Conservation (phyloP, 768 basidiomycete species). For the Crucibulum laeve region DNA sequence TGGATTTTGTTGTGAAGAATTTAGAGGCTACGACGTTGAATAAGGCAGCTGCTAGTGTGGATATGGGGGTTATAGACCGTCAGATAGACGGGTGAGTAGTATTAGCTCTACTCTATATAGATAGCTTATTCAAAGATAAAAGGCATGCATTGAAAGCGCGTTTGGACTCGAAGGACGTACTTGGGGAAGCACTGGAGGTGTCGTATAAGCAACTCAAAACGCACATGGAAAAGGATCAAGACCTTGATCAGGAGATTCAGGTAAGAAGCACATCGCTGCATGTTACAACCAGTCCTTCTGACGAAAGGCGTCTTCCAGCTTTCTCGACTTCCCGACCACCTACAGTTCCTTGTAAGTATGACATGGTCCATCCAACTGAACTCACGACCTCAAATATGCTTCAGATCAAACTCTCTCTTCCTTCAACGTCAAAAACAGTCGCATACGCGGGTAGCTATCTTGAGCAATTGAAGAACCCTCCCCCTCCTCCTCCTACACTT, state of each 20-base stretch:
- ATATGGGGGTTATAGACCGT: slow-evolving; percentile 50
- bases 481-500: slow-evolving; percentile 32
- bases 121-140: neutral
- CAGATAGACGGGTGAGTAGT: slow-evolving; percentile 53
- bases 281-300: neutral
- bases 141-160: slow-evolving; percentile 68
- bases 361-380: neutral
- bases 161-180: slow-evolving; percentile 56
- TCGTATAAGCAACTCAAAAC: slow-evolving; percentile 47
- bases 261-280: slow-evolving; percentile 25
- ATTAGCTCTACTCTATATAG: neutral
- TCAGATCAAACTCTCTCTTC: slow-evolving; percentile 54
- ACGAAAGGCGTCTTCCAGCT: neutral
- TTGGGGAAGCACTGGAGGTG: slow-evolving; percentile 58
- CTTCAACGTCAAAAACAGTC: slow-evolving; percentile 46
- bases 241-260: slow-evolving; percentile 66
- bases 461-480: slow-evolving; percentile 41
- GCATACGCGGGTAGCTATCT: slow-evolving; percentile 52
- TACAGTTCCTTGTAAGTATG: slow-evolving; percentile 62
- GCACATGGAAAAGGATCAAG: slow-evolving; percentile 42
- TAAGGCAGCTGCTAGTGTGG: slow-evolving; percentile 54
- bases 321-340: slow-evolving; percentile 49
- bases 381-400: neutral
- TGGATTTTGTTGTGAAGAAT: slow-evolving; percentile 56
- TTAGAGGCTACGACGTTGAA: slow-evolving; percentile 50